Conservation (phyloP, 129 eudicot species). For the Silybum marianum region DNA sequence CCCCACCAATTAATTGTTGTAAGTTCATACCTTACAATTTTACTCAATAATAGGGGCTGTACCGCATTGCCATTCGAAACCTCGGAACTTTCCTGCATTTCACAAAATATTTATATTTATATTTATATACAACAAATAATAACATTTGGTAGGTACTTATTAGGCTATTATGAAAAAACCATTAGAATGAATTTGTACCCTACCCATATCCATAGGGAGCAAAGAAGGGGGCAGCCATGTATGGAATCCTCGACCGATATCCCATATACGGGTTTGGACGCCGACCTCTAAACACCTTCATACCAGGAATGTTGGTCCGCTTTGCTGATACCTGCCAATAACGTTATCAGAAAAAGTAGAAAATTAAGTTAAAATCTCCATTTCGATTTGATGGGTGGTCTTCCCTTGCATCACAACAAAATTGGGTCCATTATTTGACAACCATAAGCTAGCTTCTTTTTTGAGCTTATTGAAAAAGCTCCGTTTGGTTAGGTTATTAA, state of each 20-base stretch:
- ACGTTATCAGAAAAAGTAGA: not conserved
- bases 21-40: not conserved
- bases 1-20: not conserved
- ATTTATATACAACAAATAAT: not conserved
- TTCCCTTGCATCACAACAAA: not conserved
- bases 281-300: conserved; percentile 55
- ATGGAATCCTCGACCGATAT: conserved; percentile 41
- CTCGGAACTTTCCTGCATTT: conserved; percentile 66
- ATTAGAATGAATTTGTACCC: conserved; percentile 35
- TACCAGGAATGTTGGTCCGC: conserved; percentile 64
- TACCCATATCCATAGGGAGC: conserved; percentile 69
- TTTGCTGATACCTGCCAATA: conserved; percentile 49
- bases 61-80: conserved; percentile 61
- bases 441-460: not conserved
- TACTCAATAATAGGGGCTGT: conserved; percentile 54
- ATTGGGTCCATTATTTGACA: not conserved
- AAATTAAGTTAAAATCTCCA: too few relatives aligned
- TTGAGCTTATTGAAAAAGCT: not conserved
- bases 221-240: conserved; percentile 44
- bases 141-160: too few relatives aligned
- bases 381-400: too few relatives aligned
- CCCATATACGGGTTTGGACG: conserved; percentile 53
- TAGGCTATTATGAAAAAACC: too few relatives aligned
- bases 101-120: not conserved
- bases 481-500: not conserved